Percentiles rank a stretch among this genome's conserved stretches.
These are phyloP conservation scores for Globisporangium paddicum DNA, from an alignment of 352 stramenopile genomes.

Conservation along the genomic window DNA sequence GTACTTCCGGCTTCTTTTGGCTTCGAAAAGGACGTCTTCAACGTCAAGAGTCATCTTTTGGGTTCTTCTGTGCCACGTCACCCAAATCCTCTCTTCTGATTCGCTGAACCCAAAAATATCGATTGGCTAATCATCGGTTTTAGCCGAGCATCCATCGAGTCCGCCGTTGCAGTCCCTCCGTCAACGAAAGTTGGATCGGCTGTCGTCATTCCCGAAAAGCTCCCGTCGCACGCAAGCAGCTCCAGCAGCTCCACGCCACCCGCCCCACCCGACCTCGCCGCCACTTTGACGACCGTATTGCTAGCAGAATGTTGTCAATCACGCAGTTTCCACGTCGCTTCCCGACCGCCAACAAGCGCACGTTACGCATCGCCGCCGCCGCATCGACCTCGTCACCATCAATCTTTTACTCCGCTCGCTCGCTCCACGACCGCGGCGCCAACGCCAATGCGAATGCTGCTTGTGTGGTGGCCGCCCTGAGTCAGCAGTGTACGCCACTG, in stretches of 20 bases:
- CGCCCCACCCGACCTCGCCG: not conserved
- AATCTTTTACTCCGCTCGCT: not conserved
- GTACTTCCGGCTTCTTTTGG: not conserved
- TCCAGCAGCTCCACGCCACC: not conserved
- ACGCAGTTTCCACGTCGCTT: constrained; percentile 80
- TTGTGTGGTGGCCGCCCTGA: constrained; percentile 16
- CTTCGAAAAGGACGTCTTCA: not conserved
- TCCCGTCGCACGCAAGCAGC: not conserved
- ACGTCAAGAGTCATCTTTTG: not conserved
- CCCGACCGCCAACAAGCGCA: constrained; percentile 64
- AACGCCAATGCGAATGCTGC: not conserved
- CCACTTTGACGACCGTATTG: not conserved
- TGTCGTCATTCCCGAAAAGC: constrained; percentile 9
- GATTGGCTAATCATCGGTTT: not conserved
- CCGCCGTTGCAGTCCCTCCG: not conserved
- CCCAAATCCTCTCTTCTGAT: not conserved
- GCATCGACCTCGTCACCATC: constrained; percentile 3
- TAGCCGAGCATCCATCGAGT: too few species aligned
- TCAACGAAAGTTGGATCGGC: not conserved
- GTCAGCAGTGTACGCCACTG: not conserved
- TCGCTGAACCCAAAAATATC: not conserved
- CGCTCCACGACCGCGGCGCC: constrained; percentile 6
- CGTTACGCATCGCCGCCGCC: constrained; percentile 22
- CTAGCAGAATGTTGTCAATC: constrained; percentile 60
- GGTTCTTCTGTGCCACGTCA: not conserved